phyloP scores from a whole-genome alignment of 2,329 filamentous ascomycete genomes.

The Colletotrichum siamense region DNA sequence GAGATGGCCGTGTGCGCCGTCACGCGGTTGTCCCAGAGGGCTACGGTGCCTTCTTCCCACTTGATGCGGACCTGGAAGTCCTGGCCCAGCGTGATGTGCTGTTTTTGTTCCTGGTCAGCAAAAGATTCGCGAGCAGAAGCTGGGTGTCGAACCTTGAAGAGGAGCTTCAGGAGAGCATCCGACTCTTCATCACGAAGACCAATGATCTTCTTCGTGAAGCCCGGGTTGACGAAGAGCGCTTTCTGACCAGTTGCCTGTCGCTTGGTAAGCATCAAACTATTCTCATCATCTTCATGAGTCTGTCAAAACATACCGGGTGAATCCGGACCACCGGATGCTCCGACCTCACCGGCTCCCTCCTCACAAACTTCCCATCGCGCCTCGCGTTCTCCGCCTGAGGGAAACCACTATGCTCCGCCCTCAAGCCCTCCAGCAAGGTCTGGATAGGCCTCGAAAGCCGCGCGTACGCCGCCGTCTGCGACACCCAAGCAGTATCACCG shows the following conservation, averaged over 20 bases:
- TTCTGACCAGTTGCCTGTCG: slow-evolving; percentile 28
- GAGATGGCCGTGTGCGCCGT: slow-evolving; percentile 49
- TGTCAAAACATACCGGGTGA: slow-evolving; percentile 60
- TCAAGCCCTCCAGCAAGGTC: slow-evolving; percentile 38
- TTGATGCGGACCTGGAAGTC: slow-evolving; percentile 73
- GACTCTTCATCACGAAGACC: slow-evolving; percentile 89
- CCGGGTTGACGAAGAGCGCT: slow-evolving; percentile 32
- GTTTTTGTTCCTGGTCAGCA: not conserved
- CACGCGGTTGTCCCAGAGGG: slow-evolving; percentile 72
- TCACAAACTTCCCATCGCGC: slow-evolving; percentile 39
- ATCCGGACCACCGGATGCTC: slow-evolving; percentile 73
- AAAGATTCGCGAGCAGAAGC: rapidly evolving
- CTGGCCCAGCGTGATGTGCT: slow-evolving; percentile 57
- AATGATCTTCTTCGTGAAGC: slow-evolving; percentile 76
- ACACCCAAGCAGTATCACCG: slow-evolving; percentile 43
- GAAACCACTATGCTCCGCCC: slow-evolving; percentile 43
- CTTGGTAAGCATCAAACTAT: not conserved
- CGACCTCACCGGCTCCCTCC: slow-evolving; percentile 68
- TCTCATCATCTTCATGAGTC: not conserved
- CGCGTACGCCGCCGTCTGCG: slow-evolving; percentile 41
- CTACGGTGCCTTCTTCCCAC: slow-evolving; percentile 69
- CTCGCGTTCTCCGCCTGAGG: slow-evolving; percentile 40
- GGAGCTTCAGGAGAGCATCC: slow-evolving; percentile 75
- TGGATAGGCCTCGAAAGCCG: slow-evolving; percentile 41
- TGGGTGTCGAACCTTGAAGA: slow-evolving; percentile 51